Evolutionary conservation across 768 basidiomycete genomes (phyloP).

Genomic region (Suillus americanus): DNA sequence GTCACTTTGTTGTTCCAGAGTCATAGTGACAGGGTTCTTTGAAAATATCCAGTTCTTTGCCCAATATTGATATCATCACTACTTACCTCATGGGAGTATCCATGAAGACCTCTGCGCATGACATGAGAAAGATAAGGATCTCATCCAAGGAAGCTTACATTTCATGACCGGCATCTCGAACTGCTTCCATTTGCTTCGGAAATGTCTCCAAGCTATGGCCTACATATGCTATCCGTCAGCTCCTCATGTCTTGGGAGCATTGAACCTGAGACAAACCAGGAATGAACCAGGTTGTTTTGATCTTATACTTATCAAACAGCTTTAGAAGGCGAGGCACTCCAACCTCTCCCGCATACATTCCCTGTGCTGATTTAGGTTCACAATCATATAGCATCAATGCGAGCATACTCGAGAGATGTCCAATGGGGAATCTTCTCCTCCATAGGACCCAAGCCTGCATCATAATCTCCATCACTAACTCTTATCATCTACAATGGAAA

Average conservation of each 20-base stretch:
- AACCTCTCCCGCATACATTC: slow-evolving; percentile 73
- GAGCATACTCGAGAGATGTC: slow-evolving; percentile 60
- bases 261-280: slow-evolving; percentile 41
- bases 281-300: slow-evolving; percentile 71
- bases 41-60: background rate
- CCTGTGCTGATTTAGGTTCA: slow-evolving; percentile 28
- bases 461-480: background rate
- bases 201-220: slow-evolving; percentile 78
- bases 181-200: slow-evolving; percentile 64
- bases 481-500: background rate
- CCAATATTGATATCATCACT: background rate
- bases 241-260: background rate
- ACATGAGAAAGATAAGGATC: background rate
- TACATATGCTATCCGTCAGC: slow-evolving; percentile 17
- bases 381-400: background rate
- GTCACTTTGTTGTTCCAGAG: slow-evolving; percentile 65
- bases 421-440: slow-evolving; percentile 66
- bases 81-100: slow-evolving; percentile 66
- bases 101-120: slow-evolving; percentile 54
- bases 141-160: slow-evolving; percentile 38
- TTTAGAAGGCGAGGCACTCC: slow-evolving; percentile 65
- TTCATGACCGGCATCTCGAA: slow-evolving; percentile 74
- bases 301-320: slow-evolving; percentile 64
- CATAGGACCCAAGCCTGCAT: slow-evolving; percentile 67
- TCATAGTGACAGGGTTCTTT: slow-evolving; percentile 62